Evolutionary conservation across 1,139 yeast species (phyloP).

Genomic region (Blastobotrys petasosporus): DNA sequence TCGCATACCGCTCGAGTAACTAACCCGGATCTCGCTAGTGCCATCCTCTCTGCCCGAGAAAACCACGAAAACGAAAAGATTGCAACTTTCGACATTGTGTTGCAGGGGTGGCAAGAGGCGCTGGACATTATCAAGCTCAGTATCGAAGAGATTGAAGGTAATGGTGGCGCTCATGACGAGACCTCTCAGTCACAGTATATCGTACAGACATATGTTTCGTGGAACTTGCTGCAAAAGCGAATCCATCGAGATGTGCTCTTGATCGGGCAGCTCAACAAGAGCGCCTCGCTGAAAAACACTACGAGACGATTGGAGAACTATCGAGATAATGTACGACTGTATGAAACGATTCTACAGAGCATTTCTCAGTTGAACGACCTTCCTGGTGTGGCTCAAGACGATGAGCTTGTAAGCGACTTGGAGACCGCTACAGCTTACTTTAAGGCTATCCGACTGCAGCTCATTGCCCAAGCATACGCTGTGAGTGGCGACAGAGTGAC

Average conservation of each 20-base stretch:
- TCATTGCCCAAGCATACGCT: slow-evolving; percentile 47
- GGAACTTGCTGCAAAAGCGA: slow-evolving; percentile 57
- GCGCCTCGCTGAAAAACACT: slow-evolving; percentile 16
- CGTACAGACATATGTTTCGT: slow-evolving; percentile 66
- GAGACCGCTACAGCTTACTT: slow-evolving; percentile 46
- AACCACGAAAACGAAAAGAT: slow-evolving; percentile 22
- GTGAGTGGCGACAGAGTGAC: slow-evolving; percentile 40
- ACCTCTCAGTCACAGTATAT: slow-evolving; percentile 70
- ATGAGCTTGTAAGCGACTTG: slow-evolving; percentile 53
- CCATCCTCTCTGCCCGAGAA: slow-evolving; percentile 36
- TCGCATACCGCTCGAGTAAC: slow-evolving; percentile 60
- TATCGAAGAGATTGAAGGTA: slow-evolving; percentile 43
- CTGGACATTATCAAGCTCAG: slow-evolving; percentile 46
- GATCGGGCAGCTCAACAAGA: slow-evolving; percentile 34
- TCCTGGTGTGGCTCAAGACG: slow-evolving; percentile 90
- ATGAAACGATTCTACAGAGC: slow-evolving; percentile 44
- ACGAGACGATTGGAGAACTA: slow-evolving; percentile 33
- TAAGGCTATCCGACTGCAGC: slow-evolving; percentile 39
- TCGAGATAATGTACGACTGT: slow-evolving; percentile 47
- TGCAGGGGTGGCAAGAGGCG: slow-evolving; percentile 54
- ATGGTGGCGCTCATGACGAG: slow-evolving; percentile 37
- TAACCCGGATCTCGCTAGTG: slow-evolving; percentile 68
- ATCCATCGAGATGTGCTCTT: slow-evolving; percentile 64
- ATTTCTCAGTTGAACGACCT: slow-evolving; percentile 60
- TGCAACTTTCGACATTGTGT: slow-evolving; percentile 42